Base-by-base conservation (phyloP, 2,329 filamentous ascomycete species). In the Botrytis cinerea region DNA sequence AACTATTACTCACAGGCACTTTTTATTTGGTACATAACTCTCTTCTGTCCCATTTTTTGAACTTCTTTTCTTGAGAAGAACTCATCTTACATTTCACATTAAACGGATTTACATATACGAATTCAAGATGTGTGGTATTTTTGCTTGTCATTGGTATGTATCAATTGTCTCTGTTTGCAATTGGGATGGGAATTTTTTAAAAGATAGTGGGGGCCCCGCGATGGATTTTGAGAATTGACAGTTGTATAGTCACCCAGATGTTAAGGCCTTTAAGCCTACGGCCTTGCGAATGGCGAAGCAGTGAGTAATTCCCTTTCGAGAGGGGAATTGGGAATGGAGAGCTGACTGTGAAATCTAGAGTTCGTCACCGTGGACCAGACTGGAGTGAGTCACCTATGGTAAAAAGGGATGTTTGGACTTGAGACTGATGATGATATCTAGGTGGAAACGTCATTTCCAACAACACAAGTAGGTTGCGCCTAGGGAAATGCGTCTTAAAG, bases 231-330 rank as follows among this genome's bases (percentile, higher is more conserved):
- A 75, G 90, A 89, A 86, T 95, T 98, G 83, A 95, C 48, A 60
- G 45, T 32, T 64, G 2, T 60, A 35, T 20, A 73, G 72, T 71
- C 72, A 73, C 61, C 72, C 95, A 77, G 93, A 98, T 89, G 94
- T 98, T 81, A 91, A 93, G 82, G 95, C 94, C 82, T 98, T 98
- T 88, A 98, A 98, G 90, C 92, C 95, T 70, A 95, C 92, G 76
- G 95, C 95, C 81, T 88, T 98, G 84, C 92, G 92, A 85, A 92
- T 98, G 86, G 91, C 94, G 78, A 98, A 98, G 88, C 92, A 93
- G 94, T 97, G 98, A 82, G 72, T 71, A 1, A 7, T 22, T 9
- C 25, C 4, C 12, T 35, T 22, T n/a, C 4, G 16, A 10, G 7
- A 12, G 3, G 22, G 22, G 43, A 22, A 40, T 57, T 64, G 25